Evolutionary conservation across 352 stramenopile genomes (phyloP), one percentile per base, ranked within the genome.

Genomic region (Phytophthora rubi): DNA sequence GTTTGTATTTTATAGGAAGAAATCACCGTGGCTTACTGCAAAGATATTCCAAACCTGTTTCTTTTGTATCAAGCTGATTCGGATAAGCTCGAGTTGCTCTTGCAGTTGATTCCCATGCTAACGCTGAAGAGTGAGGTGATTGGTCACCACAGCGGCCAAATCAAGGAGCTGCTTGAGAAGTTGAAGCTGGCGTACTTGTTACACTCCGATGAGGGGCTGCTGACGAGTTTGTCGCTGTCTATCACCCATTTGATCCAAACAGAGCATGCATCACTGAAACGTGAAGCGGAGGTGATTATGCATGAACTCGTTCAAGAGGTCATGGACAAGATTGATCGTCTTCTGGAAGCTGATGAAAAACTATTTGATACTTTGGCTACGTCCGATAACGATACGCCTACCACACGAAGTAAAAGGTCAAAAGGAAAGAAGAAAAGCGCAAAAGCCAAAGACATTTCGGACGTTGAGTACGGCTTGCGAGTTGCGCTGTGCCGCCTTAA

Each of bases 21-120:
- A 60, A 88, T 95, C 30, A 89, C 85, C 13, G 76, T 92, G 16
- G 77, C 80, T 32, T 95, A 94, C 47, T 95, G 83, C 73, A 89
- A 90, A 37, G 89, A 95, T 63, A 82, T 97, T 30, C 88, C 89
- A 15, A 88, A 69, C 10, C 68, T 97, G 59, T 82, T 97, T 9
- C 67, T 89, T 42, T 68, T 83, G 28, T 95, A 91, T 37, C 88
- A 97, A 62, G 85, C 88, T 0, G 89, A 97, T 52, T 73, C 81
- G 2, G 87, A 93, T 59, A 97, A 97, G 44, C 55, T 97, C 18
- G 80, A 73, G 3, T 67, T 95, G 47, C 63, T 96, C 30, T 77
- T 94, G 23, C 73, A 95, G 67, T 71, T 95, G 37, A 89, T 95
- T 21, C 87, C 89, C 3, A 82, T 93, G 69, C 57, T 95, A 33